phyloP scores from a whole-genome alignment of 2,329 filamentous ascomycete genomes.

The Cladosporium sp. region DNA sequence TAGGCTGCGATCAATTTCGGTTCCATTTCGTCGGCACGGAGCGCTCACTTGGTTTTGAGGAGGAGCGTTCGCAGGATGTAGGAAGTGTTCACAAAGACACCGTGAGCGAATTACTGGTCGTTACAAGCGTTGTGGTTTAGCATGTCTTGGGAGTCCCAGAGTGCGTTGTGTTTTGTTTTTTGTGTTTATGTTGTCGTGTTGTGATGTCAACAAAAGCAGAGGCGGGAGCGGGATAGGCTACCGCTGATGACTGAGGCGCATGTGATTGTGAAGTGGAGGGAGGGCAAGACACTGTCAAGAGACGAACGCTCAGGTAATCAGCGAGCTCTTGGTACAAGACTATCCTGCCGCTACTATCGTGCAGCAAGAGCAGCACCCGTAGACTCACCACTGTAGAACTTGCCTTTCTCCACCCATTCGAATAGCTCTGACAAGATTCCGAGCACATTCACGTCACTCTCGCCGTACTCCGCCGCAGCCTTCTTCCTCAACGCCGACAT shows the following conservation, averaged over 20 bases:
- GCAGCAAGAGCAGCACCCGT: background rate
- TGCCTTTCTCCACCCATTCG: conserved; percentile 6
- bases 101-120: background rate
- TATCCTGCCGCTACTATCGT: background rate
- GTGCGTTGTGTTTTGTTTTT: background rate
- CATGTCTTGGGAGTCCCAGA: background rate
- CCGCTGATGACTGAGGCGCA: background rate
- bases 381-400: background rate
- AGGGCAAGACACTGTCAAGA: background rate
- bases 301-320: too few relatives aligned
- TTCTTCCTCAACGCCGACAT: background rate
- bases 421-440: conserved; percentile 1
- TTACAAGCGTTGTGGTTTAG: background rate
- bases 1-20: background rate
- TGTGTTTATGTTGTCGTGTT: background rate
- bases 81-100: background rate
- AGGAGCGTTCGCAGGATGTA: background rate
- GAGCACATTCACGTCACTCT: background rate
- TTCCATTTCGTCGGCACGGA: background rate
- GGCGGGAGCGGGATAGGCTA: background rate
- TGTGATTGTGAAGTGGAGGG: background rate
- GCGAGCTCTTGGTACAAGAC: background rate
- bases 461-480: background rate
- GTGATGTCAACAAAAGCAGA: background rate
- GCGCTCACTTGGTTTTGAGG: background rate